phyloP scores from a whole-genome alignment of 768 basidiomycete genomes.

The Leucogyrophana mollusca region DNA sequence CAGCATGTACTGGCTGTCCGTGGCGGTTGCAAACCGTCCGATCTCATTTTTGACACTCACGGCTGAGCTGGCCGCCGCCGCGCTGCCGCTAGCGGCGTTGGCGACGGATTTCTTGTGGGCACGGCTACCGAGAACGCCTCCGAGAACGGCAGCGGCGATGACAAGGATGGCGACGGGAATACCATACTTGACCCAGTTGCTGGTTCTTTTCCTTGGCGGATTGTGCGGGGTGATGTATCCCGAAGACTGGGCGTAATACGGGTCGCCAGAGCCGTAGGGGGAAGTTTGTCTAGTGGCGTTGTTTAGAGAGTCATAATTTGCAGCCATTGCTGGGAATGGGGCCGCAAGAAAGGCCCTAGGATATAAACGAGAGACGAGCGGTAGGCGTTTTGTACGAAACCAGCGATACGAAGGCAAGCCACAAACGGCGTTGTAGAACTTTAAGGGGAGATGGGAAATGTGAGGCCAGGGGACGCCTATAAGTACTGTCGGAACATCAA shows the following conservation, averaged over 20 bases:
- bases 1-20: conserved; percentile 74
- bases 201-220: conserved; percentile 50
- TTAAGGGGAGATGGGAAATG: not conserved
- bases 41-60: conserved; percentile 57
- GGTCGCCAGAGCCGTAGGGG: conserved; percentile 63
- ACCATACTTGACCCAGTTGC: conserved; percentile 77
- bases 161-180: conserved; percentile 64
- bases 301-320: conserved; percentile 36
- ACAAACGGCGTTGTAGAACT: not conserved
- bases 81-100: conserved; percentile 19
- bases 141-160: conserved; percentile 67
- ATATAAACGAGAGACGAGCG: conserved; percentile 22
- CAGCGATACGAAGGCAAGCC: conserved; percentile 15
- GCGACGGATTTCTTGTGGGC: conserved; percentile 37
- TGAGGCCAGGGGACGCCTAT: conserved; percentile 9
- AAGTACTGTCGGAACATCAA: conserved; percentile 9
- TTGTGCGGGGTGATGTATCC: conserved; percentile 59
- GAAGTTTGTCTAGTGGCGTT: conserved; percentile 15
- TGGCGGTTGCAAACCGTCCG: conserved; percentile 73
- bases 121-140: conserved; percentile 76
- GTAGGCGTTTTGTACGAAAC: conserved; percentile 12
- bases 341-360: conserved; percentile 12
- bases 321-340: conserved; percentile 33
- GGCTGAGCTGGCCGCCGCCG: conserved; percentile 52
- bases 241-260: conserved; percentile 67